A percentile compares a stretch with the other conserved stretches of the same genome.
Evolutionary conservation across 2,329 filamentous ascomycete species (phyloP).

Genomic region (Penicillium fuscoglaucum): DNA sequence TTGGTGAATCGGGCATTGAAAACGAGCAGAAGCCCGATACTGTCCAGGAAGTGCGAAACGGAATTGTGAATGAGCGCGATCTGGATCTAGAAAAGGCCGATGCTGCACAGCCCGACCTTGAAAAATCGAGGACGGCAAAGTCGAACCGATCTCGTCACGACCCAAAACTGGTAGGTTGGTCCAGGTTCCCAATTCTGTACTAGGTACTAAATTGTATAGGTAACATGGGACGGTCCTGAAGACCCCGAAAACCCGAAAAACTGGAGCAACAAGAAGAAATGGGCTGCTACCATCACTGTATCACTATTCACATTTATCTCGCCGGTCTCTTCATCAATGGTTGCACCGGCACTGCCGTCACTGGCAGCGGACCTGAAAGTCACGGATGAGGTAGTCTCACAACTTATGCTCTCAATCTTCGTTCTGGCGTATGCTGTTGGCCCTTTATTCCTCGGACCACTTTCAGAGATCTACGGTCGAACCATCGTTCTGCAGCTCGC

Average conservation of each 20-base stretch:
- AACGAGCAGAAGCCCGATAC: slow-evolving; percentile 17
- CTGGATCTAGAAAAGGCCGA: slow-evolving; percentile 28
- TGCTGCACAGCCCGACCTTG: slow-evolving; percentile 17
- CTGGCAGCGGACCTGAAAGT: slow-evolving; percentile 59
- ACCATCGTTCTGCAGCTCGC: slow-evolving; percentile 55
- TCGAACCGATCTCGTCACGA: slow-evolving; percentile 26
- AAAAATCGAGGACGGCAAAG: slow-evolving; percentile 26
- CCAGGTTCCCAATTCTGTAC: background rate
- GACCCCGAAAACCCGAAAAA: slow-evolving; percentile 52
- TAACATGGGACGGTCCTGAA: slow-evolving; percentile 55
- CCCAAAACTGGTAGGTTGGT: slow-evolving; percentile 27
- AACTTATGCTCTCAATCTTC: slow-evolving; percentile 57
- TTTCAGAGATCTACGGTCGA: slow-evolving; percentile 59
- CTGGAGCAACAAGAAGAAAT: slow-evolving; percentile 59
- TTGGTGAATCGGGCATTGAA: background rate
- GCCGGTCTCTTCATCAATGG: slow-evolving; percentile 64
- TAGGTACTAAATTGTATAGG: slow-evolving; percentile 25
- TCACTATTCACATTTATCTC: slow-evolving; percentile 63
- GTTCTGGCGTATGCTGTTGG: slow-evolving; percentile 56
- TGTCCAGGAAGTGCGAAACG: slow-evolving; percentile 26
- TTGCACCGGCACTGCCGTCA: slow-evolving; percentile 52
- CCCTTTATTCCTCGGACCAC: slow-evolving; percentile 53
- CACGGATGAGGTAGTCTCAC: slow-evolving; percentile 43
- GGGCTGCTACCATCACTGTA: slow-evolving; percentile 57
- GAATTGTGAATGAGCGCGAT: slow-evolving; percentile 31